Percentiles rank a stretch among this genome's conserved stretches.
These are phyloP conservation scores for Asterochloris erici DNA, from an alignment of 139 green algal genomes.

Conservation along the genomic window DNA sequence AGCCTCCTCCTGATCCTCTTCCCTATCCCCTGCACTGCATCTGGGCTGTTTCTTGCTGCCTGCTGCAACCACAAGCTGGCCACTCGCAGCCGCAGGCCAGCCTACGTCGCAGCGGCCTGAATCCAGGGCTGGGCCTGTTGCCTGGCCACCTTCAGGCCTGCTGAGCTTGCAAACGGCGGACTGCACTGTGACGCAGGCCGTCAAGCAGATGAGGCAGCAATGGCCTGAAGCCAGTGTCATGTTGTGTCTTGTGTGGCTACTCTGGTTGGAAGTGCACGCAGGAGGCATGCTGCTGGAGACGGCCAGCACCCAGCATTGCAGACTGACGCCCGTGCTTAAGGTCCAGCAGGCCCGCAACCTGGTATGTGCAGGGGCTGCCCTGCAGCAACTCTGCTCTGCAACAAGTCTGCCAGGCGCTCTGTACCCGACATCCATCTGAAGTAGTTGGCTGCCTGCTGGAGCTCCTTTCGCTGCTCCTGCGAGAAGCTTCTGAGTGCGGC, in stretches of 20 bases:
- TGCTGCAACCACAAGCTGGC: neutral
- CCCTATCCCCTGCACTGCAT: neutral
- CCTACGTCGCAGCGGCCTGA: neutral
- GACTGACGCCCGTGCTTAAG: neutral
- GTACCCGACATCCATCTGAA: neutral
- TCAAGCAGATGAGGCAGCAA: too few relatives aligned
- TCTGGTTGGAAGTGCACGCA: neutral
- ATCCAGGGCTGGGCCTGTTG: too few relatives aligned
- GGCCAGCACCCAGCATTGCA: neutral
- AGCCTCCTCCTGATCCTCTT: too few relatives aligned
- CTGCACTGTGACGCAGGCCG: too few relatives aligned
- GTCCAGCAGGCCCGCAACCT: neutral
- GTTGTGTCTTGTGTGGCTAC: neutral
- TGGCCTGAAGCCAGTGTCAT: too few relatives aligned
- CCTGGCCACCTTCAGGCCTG: too few relatives aligned
- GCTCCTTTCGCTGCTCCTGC: neutral
- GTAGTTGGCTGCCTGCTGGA: conserved; percentile 10
- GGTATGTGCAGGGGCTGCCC: neutral
- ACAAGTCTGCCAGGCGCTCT: neutral
- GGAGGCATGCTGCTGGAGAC: neutral
- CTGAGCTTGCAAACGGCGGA: too few relatives aligned
- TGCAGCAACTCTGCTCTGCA: neutral
- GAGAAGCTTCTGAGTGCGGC: conserved; percentile 20
- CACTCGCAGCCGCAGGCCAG: neutral
- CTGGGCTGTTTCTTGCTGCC: neutral